Base-by-base conservation (phyloP, 179 eudicot species). In the Gypsophila paniculata region DNA sequence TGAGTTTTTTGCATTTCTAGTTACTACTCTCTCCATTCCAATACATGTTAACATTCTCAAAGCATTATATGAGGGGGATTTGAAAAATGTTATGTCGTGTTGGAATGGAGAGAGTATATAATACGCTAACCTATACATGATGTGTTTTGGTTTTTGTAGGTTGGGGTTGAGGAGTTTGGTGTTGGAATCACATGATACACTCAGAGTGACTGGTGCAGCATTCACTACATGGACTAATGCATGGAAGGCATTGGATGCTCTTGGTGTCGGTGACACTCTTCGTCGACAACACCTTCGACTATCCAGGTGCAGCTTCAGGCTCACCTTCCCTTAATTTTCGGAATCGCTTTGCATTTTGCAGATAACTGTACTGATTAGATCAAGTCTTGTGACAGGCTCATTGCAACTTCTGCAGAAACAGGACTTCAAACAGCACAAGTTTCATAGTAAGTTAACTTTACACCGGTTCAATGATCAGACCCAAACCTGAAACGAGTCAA, bases 181-280 rank as follows among this genome's bases (percentile, higher is more conserved):
- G 77, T 52, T 78, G 82, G 84, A 81, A 61, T 67, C 79, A 69
- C 72, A 76, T 32, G 72, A 72, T 12, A 61, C 32, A 8, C 73
- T 78, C 19, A 78, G 84, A 65, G 82, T 42, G 0, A 66, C 66
- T 1, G 84, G 84, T 18, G 59, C 71, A 21, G 81, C 84, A 17
- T 75, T 81, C 11, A 48, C 67, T 4, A 72, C 79, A 25, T 81
- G 78, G 87, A 60, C 82, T 39, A 85, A 85, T 69, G 83, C 82
- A 66, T 85, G 87, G 89, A 77, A 67, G 68, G 85, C 81, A 1
- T 59, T 83, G 12, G 89, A 85, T 57, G 79, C 75, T 55, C 64
- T 85, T 51, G 87, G 89, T 46, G 39, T 86, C 12, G 88, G 74
- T 21, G 76, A 82, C 36, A 44, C 70, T 14, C 88, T 86, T 65